Evolutionary conservation across 2,329 filamentous ascomycete species (phyloP), one percentile per base, ranked within the genome.

Genomic region (Colletotrichum siamense): DNA sequence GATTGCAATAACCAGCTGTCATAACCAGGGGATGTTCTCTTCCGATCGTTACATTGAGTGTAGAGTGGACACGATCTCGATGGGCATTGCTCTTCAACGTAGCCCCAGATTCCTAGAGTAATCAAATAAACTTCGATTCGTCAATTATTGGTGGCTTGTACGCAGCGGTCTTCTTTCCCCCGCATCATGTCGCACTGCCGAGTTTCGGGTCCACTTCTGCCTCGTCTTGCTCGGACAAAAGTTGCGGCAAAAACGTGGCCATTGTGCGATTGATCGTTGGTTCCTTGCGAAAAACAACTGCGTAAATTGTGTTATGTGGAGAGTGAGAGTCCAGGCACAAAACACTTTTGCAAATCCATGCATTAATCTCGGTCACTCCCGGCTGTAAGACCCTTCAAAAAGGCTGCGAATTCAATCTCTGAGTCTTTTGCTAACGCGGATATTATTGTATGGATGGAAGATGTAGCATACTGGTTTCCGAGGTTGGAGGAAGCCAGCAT

Each of bases 391-490:
- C n/a, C 44, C 6, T 49, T 7, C 2, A 22, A 13, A 22, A 22
- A 49, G n/a, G 18, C 44, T 49, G 6, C n/a, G n/a, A 12, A 7
- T 13, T 2, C 6, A 22, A 22, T 6, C 0, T 6, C 44, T 22
- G 1, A 18, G 9, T 0, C 18, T 0, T 22, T 44, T n/a, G 0
- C 5, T 10, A 12, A 49, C 9, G 13, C 18, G 6, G 3, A 49
- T 22, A 6, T 49, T 22, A 6, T 49, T 2, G 9, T 13, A 12
- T 49, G 10, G 4, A 13, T 22, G 5, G 10, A 49, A 49, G 44
- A 0, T 22, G 1, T 4, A 49, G 39, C 2, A n/a, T 9, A 2
- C 9, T 7, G 18, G 3, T 18, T 44, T 4, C 12, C 8, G 7
- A n/a, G 39, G 9, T 44, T 44, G 39, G 3, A 9, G 9, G 7